Base-by-base conservation (phyloP, 2,329 filamentous ascomycete species). In the Ascochyta fabae region DNA sequence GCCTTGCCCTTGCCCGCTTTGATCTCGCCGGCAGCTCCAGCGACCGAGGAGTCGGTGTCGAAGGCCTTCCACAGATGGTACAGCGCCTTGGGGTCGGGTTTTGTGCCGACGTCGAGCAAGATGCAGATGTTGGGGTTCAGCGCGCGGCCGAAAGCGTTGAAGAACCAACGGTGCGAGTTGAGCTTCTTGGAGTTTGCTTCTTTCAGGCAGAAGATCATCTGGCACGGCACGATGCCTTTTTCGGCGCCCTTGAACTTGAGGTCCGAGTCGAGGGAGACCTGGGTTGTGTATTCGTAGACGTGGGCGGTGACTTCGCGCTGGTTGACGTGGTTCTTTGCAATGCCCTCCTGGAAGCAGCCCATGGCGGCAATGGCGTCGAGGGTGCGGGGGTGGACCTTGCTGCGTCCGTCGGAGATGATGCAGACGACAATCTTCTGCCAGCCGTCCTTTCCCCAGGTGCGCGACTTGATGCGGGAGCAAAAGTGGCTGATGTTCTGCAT, bases 391-490 rank as follows among this genome's bases (percentile, higher is more conserved):
- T 99, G 92, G 29, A 99, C 94, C 77, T 92, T 92, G 81, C 92
- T 88, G 69, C 96, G 89, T 22, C 95, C 95, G 73, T 99, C 95
- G 1, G 92, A 93, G 55, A 99, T 93, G 70, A 99, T 90, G 73
- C 92, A 97, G 0, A 99, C 94, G 0, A 99, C 95, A 70, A 99
- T 97, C 81, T 99, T 99, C 78, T 99, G 92, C 95, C 95, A 99
- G 4, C 95, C 95, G 48, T 91, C 87, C 66, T 96, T 96, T 35
- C 95, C 96, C 95, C 95, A 99, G 0, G 93, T 98, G 56, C 95
- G 86, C 6, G 92, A 96, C 75, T 95, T 94, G 50, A 88, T 90
- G 48, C 95, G 88, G 19, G 89, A 92, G 81, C 95, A 99, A 77
- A 99, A 97, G 75, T 98, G 95, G 13, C 91, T 88, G 68, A 99